Evolutionary conservation across 2,329 filamentous ascomycete species (phyloP).

Genomic region (Emericellopsis cladophorae): DNA sequence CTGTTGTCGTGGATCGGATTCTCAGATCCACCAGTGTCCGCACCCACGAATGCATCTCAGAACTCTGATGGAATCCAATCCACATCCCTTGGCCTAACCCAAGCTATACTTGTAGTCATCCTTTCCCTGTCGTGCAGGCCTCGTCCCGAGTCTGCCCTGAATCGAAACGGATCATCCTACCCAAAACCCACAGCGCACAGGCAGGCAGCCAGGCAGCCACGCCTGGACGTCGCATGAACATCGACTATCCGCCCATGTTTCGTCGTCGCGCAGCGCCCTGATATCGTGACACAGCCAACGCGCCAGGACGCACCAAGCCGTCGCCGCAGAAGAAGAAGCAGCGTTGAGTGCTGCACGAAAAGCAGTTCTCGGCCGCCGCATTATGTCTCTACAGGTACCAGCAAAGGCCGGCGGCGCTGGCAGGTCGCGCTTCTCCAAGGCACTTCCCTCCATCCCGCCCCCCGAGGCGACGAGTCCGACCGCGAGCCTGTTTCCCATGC

Average conservation of each 20-base stretch:
- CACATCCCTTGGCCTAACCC: no score
- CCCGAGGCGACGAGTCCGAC: neutral
- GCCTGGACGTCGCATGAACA: neutral
- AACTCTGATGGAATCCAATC: no score
- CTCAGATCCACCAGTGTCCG: no score
- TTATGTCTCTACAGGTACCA: neutral
- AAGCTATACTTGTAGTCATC: neutral
- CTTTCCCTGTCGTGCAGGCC: neutral
- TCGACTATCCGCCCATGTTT: slow-evolving; percentile 1
- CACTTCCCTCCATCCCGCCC: slow-evolving; percentile 35
- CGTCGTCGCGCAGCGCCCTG: slow-evolving; percentile 1
- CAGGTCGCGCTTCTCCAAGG: slow-evolving; percentile 45
- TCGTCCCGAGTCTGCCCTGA: no score
- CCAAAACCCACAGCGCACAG: no score
- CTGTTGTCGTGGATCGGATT: no score
- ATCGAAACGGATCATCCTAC: no score
- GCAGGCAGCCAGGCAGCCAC: no score
- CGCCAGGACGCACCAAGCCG: neutral
- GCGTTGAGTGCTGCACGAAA: neutral
- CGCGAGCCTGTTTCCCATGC: slow-evolving; percentile 1
- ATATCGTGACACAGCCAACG: slow-evolving; percentile 2
- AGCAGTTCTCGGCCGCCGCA: neutral
- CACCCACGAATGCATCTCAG: no score
- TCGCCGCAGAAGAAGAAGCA: neutral
- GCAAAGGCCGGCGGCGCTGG: slow-evolving; percentile 12